A percentile compares a stretch with the other conserved stretches of the same genome.
Evolutionary conservation across 2,329 filamentous ascomycete species (phyloP).

Genomic region (Apiospora hydei): DNA sequence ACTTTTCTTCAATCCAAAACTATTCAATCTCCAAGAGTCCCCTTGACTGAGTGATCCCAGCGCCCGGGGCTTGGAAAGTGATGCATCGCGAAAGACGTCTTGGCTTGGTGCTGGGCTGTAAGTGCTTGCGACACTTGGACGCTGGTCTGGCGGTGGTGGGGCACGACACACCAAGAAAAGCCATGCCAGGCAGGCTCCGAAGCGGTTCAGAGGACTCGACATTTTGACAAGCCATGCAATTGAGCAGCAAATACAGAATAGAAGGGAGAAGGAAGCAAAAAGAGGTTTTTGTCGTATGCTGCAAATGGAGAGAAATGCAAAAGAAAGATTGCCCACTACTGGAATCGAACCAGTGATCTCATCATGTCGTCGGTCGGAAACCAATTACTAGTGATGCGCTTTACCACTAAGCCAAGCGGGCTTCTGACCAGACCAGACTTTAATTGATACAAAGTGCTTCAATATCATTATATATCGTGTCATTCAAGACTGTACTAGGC

Average conservation of each 20-base stretch:
- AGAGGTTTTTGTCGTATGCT: not conserved
- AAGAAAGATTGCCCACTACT: conserved; percentile 21
- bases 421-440: not conserved
- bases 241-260: not conserved
- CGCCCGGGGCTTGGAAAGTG: not conserved
- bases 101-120: not conserved
- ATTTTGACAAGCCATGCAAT: too few relatives aligned
- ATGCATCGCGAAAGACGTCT: not conserved
- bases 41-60: not conserved
- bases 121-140: not conserved
- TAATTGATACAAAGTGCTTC: too few relatives aligned
- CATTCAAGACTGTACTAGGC: too few relatives aligned
- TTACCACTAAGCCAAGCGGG: conserved; percentile 21
- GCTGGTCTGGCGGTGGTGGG: not conserved
- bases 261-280: not conserved
- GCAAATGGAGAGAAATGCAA: not conserved
- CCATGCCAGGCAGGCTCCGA: not conserved
- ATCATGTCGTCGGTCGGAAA: not conserved
- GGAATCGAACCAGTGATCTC: conserved; percentile 22
- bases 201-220: not conserved
- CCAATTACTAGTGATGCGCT: conserved; percentile 13
- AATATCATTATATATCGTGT: too few relatives aligned
- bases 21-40: not conserved
- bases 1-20: not conserved
- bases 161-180: not conserved